These are phyloP conservation scores for Kandelia obovata DNA, from an alignment of 345 rosid genomes.

Conservation along the genomic window DNA sequence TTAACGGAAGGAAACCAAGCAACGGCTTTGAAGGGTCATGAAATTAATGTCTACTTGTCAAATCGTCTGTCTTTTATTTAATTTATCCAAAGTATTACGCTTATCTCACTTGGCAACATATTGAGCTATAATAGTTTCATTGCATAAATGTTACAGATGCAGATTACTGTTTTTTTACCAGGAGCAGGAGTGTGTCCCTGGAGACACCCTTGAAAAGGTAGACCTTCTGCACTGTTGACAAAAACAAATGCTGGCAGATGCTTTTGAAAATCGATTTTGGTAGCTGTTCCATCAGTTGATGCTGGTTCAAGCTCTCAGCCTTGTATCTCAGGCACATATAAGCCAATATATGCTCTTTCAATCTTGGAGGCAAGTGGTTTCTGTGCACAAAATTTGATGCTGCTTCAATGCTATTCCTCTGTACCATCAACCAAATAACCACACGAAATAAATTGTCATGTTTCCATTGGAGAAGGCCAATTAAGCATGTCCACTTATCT, in stretches of 20 bases:
- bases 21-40: no score
- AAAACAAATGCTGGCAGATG: slow-evolving; percentile 81
- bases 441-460: slow-evolving; percentile 3
- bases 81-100: no score
- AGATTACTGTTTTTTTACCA: slow-evolving; percentile 36
- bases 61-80: no score
- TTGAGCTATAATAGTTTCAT: no score
- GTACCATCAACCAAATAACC: slow-evolving; percentile 26
- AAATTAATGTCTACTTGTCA: no score
- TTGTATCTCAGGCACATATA: slow-evolving; percentile 89
- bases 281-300: slow-evolving; percentile 77
- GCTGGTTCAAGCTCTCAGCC: slow-evolving; percentile 88
- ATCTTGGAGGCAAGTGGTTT: slow-evolving; percentile 65
- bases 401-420: slow-evolving; percentile 87
- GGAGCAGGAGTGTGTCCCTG: slow-evolving; percentile 51
- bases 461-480: neutral
- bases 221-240: slow-evolving; percentile 64
- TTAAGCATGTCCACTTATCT: neutral
- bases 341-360: slow-evolving; percentile 79
- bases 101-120: no score
- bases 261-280: slow-evolving; percentile 83
- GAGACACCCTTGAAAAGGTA: slow-evolving; percentile 73
- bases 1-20: no score
- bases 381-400: slow-evolving; percentile 77
- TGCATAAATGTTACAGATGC: no score